These are phyloP conservation scores for Glonium stellatum DNA, from an alignment of 495 filamentous ascomycete genomes.

Conservation along the genomic window DNA sequence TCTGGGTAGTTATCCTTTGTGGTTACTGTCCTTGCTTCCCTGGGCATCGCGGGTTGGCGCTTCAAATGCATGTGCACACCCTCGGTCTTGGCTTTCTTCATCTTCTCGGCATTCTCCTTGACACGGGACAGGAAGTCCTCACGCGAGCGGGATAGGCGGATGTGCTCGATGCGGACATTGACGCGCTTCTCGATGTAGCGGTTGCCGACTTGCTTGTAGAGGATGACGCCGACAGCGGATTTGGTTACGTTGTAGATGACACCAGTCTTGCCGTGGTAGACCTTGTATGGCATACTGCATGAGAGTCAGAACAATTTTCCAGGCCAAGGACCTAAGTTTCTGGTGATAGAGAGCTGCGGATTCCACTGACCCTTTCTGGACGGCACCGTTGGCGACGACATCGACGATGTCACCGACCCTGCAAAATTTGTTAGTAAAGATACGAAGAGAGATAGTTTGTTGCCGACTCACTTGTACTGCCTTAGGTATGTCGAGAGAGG, in stretches of 20 bases:
- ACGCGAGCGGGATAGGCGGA: conserved; percentile 83
- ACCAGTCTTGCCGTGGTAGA: conserved; percentile 98
- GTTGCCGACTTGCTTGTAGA: conserved; percentile 94
- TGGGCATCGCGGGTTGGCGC: conserved; percentile 74
- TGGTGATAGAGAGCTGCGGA: conserved; percentile 12
- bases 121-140: conserved; percentile 93
- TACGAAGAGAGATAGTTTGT: background rate
- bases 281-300: conserved; percentile 81
- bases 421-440: conserved; percentile 16
- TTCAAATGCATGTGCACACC: conserved; percentile 83
- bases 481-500: conserved; percentile 81
- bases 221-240: conserved; percentile 67
- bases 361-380: conserved; percentile 85
- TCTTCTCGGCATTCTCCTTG: conserved; percentile 88
- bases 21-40: conserved; percentile 69
- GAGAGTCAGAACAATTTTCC: no score
- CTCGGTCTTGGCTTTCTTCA: conserved; percentile 83
- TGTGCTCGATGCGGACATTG: conserved; percentile 97
- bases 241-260: conserved; percentile 98
- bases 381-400: conserved; percentile 92
- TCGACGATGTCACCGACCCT: conserved; percentile 98
- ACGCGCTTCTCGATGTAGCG: conserved; percentile 99
- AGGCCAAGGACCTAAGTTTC: no score
- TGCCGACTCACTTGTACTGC: conserved; percentile 61
- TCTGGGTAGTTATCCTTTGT: conserved; percentile 74